Evolutionary conservation across 1,139 yeast genomes (phyloP).

Genomic region (Diutina ranongensis): DNA sequence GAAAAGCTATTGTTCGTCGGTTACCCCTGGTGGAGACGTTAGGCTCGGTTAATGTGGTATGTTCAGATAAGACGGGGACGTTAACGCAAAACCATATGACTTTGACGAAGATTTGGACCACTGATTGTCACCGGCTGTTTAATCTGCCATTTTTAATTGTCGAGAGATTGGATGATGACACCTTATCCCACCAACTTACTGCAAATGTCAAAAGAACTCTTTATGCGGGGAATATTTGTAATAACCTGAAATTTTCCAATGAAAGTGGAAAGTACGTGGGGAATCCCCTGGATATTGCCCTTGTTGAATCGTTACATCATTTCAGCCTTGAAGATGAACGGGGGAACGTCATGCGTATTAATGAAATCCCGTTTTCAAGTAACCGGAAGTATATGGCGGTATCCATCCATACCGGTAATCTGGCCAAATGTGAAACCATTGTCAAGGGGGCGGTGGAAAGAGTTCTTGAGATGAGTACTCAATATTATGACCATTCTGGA

Average conservation of each 20-base stretch:
- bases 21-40: slow-evolving; percentile 92
- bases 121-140: slow-evolving; percentile 50
- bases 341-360: slow-evolving; percentile 41
- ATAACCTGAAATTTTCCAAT: slow-evolving; percentile 60
- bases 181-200: slow-evolving; percentile 35
- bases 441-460: slow-evolving; percentile 88
- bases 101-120: slow-evolving; percentile 75
- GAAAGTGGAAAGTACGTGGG: slow-evolving; percentile 72
- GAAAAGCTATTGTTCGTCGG: slow-evolving; percentile 85
- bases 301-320: slow-evolving; percentile 59
- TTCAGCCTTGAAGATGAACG: slow-evolving; percentile 68
- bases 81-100: slow-evolving; percentile 92
- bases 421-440: slow-evolving; percentile 42
- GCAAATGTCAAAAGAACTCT: slow-evolving; percentile 43
- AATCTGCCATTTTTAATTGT: slow-evolving; percentile 36
- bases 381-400: slow-evolving; percentile 85
- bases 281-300: slow-evolving; percentile 89
- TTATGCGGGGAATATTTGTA: slow-evolving; percentile 68
- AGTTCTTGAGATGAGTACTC: slow-evolving; percentile 50
- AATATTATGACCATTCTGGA: slow-evolving; percentile 49
- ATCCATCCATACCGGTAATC: slow-evolving; percentile 48
- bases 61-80: slow-evolving; percentile 94
- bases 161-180: slow-evolving; percentile 30
- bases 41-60: slow-evolving; percentile 90
- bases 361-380: slow-evolving; percentile 81